phyloP scores from a whole-genome alignment of 1,284 basidiomycete species.

The Cutaneotrichosporon daszewskae region DNA sequence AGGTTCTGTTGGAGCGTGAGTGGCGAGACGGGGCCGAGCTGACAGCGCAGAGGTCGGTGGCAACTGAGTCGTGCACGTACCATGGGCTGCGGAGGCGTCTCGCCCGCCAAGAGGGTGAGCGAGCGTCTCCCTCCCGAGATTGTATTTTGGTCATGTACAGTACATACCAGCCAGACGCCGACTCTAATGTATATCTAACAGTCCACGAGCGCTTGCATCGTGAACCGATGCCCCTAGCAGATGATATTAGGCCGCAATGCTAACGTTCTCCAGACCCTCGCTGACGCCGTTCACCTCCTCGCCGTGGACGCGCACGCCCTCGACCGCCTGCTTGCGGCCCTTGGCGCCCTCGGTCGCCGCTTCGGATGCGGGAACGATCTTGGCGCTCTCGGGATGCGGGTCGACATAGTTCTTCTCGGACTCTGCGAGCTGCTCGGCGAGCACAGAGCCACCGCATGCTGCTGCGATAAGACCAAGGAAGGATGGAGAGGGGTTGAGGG shows the following conservation, averaged over 20 bases:
- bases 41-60: constrained; percentile 33
- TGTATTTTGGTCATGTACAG: too few species aligned
- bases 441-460: constrained; percentile 58
- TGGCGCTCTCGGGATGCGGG: constrained; percentile 51
- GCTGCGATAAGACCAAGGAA: constrained; percentile 96
- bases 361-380: constrained; percentile 43
- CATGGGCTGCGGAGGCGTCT: too few species aligned
- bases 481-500: constrained; percentile 92
- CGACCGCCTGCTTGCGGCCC: constrained; percentile 35
- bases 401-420: constrained; percentile 56
- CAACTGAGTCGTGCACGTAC: too few species aligned
- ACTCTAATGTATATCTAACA: too few species aligned
- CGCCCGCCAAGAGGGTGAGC: too few species aligned
- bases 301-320: constrained; percentile 33
- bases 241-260: not conserved
- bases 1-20: constrained; percentile 89
- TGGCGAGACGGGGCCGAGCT: constrained; percentile 23
- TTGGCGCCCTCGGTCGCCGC: constrained; percentile 40
- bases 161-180: too few species aligned
- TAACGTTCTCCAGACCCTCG: not conserved
- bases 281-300: constrained; percentile 5
- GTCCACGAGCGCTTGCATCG: too few species aligned
- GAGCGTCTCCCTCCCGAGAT: too few species aligned
- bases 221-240: too few species aligned
- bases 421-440: constrained; percentile 72